Base-by-base conservation (phyloP, 192 early-diverging fungal species). In the Coemansia biformis region DNA sequence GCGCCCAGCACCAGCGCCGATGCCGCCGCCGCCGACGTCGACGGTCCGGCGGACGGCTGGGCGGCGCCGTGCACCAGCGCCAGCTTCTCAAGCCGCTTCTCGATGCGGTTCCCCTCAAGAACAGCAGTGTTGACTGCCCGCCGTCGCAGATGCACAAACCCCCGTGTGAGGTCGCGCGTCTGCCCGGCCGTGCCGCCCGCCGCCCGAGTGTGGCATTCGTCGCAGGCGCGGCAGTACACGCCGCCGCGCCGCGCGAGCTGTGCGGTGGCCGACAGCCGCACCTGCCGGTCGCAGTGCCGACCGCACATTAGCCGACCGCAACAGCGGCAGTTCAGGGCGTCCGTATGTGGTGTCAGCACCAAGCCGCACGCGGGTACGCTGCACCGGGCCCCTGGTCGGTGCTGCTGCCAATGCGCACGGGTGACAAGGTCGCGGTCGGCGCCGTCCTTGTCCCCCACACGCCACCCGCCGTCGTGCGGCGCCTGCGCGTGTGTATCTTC, bases 11-110 rank as follows among this genome's bases (percentile, higher is more conserved):
- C 37, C 6, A 14, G 18, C 24, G 18, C 46, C 12, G 32, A 38
- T 12, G 4, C 7, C 17, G n/a, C n/a, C n/a, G n/a, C n/a, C n/a
- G n/a, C n/a, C n/a, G n/a, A 6, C 24, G 24, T 6, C 24, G 24
- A 26, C 24, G 24, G 24, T 2, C 6, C 6, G 24, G 3, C 24
- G 24, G 24, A 2, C 24, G n/a, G 48, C 17, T 38, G 21, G 18
- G n/a, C 7, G 17, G 37, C 18, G 24, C 49, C 54, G 19, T 65
- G 63, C 3, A 38, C 63, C 12, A 54, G 10, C 4, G 60, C 58
- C 33, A 88, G 74, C 48, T 82, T 81, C 67, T 89, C 87, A 22
- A 89, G 54, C 3, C 87, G 75, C 54, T 85, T 83, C 52, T 87
- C 86, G 4, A 86, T 60, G 29, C 84, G 69, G 50, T 86, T 89